These are phyloP conservation scores for Lichenothelia convexa DNA, from an alignment of 495 filamentous ascomycete genomes.

Conservation along the genomic window DNA sequence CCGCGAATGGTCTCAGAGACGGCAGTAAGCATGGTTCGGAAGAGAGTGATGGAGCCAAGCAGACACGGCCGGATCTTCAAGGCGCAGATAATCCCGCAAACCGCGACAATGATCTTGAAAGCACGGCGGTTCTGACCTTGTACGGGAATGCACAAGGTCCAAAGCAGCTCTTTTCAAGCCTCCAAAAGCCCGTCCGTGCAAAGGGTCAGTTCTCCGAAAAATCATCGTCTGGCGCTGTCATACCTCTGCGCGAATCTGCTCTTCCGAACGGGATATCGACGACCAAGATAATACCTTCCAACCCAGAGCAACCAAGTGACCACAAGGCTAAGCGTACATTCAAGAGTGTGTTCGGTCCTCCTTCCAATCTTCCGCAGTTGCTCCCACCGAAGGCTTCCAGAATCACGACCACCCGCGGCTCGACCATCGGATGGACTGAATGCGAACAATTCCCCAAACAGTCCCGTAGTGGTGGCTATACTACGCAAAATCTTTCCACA, in stretches of 20 bases:
- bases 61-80: no score
- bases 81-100: no score
- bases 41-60: no score
- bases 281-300: constrained; percentile 45
- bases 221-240: constrained; percentile 12
- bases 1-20: no score
- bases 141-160: constrained; percentile 50
- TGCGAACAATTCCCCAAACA: constrained; percentile 26
- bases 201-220: constrained; percentile 16
- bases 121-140: constrained; percentile 46
- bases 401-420: constrained; percentile 37
- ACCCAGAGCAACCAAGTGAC: constrained; percentile 23
- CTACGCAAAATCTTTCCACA: constrained; percentile 35
- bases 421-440: constrained; percentile 35
- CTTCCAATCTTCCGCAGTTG: constrained; percentile 42
- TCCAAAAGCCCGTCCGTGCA: constrained; percentile 32
- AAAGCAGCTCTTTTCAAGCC: constrained; percentile 69
- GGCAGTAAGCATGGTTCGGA: no score
- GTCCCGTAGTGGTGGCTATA: constrained; percentile 29
- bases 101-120: no score
- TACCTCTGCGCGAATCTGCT: constrained; percentile 38
- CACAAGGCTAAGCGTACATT: constrained; percentile 42
- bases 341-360: constrained; percentile 63
- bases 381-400: constrained; percentile 55
- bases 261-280: constrained; percentile 58